These are phyloP conservation scores for Talaromyces stipitatus DNA, from an alignment of 495 filamentous ascomycete species.

Conservation along the genomic window DNA sequence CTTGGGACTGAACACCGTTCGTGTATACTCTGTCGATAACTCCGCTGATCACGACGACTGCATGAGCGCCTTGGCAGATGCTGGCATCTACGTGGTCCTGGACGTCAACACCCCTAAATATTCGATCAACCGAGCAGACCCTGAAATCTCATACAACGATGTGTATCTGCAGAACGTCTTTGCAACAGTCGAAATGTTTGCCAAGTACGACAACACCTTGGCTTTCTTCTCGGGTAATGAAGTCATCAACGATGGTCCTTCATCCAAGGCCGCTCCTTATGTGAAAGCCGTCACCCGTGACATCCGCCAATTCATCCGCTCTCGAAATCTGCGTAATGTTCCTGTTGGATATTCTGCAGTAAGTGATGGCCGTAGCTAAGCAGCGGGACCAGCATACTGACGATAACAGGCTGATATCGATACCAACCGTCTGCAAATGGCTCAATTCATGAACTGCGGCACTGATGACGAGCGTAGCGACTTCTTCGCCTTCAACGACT, in stretches of 20 bases:
- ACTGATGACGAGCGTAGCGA: constrained; percentile 76
- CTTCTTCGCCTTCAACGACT: constrained; percentile 98
- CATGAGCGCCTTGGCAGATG: constrained; percentile 73
- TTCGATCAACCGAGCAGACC: constrained; percentile 75
- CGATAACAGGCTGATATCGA: constrained; percentile 54
- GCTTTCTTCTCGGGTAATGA: constrained; percentile 98
- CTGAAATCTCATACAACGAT: constrained; percentile 77
- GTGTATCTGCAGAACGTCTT: constrained; percentile 90
- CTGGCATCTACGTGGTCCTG: constrained; percentile 86
- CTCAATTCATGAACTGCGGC: constrained; percentile 92
- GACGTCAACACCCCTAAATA: constrained; percentile 74
- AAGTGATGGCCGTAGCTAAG: constrained; percentile 6
- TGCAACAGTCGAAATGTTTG: constrained; percentile 83
- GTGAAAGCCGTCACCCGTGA: constrained; percentile 93
- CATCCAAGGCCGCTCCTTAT: constrained; percentile 68
- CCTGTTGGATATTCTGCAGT: constrained; percentile 89
- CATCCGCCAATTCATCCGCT: constrained; percentile 76
- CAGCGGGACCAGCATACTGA: neutral
- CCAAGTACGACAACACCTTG: constrained; percentile 80
- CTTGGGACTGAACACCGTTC: constrained; percentile 83
- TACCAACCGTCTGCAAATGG: constrained; percentile 81
- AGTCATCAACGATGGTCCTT: constrained; percentile 80
- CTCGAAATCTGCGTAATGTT: constrained; percentile 65
- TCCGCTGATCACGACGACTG: constrained; percentile 73
- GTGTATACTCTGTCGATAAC: constrained; percentile 91